A percentile compares a stretch with the other conserved stretches of the same genome.
Evolutionary conservation across 1,139 yeast species (phyloP).

Genomic region (Ogataea hybrid): DNA sequence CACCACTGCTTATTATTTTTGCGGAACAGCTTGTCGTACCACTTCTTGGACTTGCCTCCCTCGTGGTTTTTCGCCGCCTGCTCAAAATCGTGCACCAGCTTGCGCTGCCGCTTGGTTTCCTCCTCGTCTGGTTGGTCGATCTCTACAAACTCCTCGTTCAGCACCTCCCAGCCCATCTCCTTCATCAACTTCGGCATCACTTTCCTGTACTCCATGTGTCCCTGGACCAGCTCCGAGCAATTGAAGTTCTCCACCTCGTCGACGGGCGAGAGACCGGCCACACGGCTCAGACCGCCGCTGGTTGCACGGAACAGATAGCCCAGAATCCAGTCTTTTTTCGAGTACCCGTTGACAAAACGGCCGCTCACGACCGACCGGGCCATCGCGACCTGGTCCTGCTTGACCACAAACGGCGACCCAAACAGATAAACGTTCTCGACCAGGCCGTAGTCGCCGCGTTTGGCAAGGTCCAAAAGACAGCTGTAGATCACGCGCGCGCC

Average conservation of each 20-base stretch:
- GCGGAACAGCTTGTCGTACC: constrained; percentile 62
- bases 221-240: constrained; percentile 83
- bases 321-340: constrained; percentile 92
- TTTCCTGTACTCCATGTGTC: constrained; percentile 95
- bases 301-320: constrained; percentile 96
- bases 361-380: constrained; percentile 92
- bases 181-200: constrained; percentile 82
- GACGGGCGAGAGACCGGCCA: constrained; percentile 85
- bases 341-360: constrained; percentile 83
- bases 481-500: constrained; percentile 94
- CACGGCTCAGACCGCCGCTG: constrained; percentile 86
- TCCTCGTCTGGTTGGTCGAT: constrained; percentile 97
- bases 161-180: constrained; percentile 72
- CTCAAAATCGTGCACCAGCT: constrained; percentile 78
- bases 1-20: constrained; percentile 88
- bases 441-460: constrained; percentile 82
- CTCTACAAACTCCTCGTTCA: constrained; percentile 90
- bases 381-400: constrained; percentile 71
- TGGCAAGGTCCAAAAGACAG: constrained; percentile 82
- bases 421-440: constrained; percentile 85
- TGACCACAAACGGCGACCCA: constrained; percentile 86
- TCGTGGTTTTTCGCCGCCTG: constrained; percentile 58
- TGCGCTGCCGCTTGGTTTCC: constrained; percentile 75
- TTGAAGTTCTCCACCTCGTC: constrained; percentile 75
- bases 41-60: constrained; percentile 45